Base-by-base conservation (phyloP, 192 early-diverging fungal genomes). In the Coemansia sp. region DNA sequence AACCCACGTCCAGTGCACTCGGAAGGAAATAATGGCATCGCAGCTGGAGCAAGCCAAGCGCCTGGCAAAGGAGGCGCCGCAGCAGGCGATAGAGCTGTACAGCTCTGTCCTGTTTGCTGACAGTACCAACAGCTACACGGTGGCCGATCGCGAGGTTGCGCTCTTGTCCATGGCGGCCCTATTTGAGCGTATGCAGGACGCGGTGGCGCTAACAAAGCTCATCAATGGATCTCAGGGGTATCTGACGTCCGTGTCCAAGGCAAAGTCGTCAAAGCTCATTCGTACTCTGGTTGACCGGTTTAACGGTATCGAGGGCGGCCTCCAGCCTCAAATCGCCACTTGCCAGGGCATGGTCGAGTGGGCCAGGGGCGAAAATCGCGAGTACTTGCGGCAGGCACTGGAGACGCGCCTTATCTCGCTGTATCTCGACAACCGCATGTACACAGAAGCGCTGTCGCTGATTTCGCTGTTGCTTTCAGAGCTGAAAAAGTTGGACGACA, bases 401-500 rank as follows among this genome's bases (percentile, higher is more conserved):
- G 95, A 99, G 73, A 98, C 95, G 13, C 90, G 94, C 33, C 84
- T 99, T 26, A 90, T 90, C 25, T 86, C 93, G 20, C 81, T 99
- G 70, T 97, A 93, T 74, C 82, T 98, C 38, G 94, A 96, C 69
- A 94, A 94, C 83, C 93, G 93, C 73, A 92, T 94, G 90, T 97
- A 98, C 69, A 88, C 92, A 38, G 95, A 98, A 59, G 90, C 95
- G 0, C 78, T 98, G 55, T 79, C 78, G 23, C 80, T 99, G 59
- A 94, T 95, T 42, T 85, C 85, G 47, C 77, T 86, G 45, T 84
- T 99, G 43, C 86, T 98, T 60, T 95, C 92, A 61, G 95, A 97
- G 85, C 86, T 99, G n/a, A 99, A 98, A 85, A 90, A 93, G 47
- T 78, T 99, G 45, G 97, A 99, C 85, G 97, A 99, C 85, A 97